A percentile compares a stretch with the other conserved stretches of the same genome.
These are phyloP conservation scores for Jatropha podagrica DNA, from an alignment of 441 rosid genomes.

Conservation along the genomic window DNA sequence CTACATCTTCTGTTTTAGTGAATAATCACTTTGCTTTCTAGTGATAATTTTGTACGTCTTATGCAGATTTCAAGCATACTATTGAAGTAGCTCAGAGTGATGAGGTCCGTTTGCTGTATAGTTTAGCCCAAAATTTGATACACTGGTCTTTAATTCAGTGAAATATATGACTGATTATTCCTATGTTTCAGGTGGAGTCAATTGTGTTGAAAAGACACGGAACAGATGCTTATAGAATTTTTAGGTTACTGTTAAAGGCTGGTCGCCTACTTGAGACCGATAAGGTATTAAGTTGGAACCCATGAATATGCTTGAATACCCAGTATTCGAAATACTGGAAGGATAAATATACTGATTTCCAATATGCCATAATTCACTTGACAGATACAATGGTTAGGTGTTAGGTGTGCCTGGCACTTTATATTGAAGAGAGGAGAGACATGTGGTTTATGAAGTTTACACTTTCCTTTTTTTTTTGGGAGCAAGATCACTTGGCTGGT, in stretches of 20 bases:
- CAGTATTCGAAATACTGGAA: background rate
- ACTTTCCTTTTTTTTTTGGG: too few species aligned
- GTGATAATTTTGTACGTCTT: constrained; percentile 19
- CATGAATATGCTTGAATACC: background rate
- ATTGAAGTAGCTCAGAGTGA: constrained; percentile 70
- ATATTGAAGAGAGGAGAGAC: background rate
- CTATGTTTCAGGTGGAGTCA: constrained; percentile 61
- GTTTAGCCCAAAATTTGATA: constrained; percentile 14
- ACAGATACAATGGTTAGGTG: background rate
- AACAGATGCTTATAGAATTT: constrained; percentile 69
- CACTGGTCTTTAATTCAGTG: constrained; percentile 9
- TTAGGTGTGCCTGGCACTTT: background rate
- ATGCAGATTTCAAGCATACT: constrained; percentile 66
- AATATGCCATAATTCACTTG: background rate
- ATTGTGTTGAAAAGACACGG: constrained; percentile 74
- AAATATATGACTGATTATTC: constrained; percentile 17
- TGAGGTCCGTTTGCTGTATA: constrained; percentile 52
- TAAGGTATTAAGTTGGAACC: constrained; percentile 44
- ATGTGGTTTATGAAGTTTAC: background rate
- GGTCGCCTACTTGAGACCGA: constrained; percentile 65
- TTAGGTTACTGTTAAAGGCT: constrained; percentile 60
- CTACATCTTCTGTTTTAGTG: constrained; percentile 14
- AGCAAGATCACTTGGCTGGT: background rate
- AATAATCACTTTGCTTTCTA: constrained; percentile 17
- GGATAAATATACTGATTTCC: background rate